Conservation (phyloP, 2,329 filamentous ascomycete species). For the Alternaria ethzedia region DNA sequence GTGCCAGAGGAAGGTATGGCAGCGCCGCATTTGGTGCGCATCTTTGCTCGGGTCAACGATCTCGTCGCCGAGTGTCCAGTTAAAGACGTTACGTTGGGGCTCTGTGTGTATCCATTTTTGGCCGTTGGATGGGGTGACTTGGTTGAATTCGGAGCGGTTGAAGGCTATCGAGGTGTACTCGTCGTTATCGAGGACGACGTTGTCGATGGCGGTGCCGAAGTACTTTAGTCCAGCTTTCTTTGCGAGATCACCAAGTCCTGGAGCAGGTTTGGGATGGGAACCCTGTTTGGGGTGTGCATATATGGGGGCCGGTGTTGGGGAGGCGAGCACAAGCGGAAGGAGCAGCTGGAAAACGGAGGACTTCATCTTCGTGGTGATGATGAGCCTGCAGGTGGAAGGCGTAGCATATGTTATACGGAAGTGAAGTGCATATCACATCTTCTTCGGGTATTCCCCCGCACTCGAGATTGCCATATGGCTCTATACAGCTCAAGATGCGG, state of each 20-base stretch:
- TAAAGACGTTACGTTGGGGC: constrained; percentile 63
- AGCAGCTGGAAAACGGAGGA: constrained; percentile 20
- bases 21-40: constrained; percentile 61
- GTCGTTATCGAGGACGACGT: constrained; percentile 54
- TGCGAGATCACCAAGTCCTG: constrained; percentile 60
- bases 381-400: neutral
- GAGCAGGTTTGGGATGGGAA: constrained; percentile 15
- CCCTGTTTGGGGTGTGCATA: neutral
- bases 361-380: constrained; percentile 32
- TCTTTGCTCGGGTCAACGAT: constrained; percentile 50
- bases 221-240: constrained; percentile 62
- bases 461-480: neutral
- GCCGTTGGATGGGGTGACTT: constrained; percentile 69
- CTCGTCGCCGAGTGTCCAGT: constrained; percentile 63
- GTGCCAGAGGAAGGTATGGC: constrained; percentile 67
- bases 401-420: neutral
- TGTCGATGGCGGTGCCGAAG: constrained; percentile 67
- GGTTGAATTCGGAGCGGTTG: constrained; percentile 65
- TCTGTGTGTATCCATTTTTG: constrained; percentile 71
- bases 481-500: neutral
- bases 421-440: neutral
- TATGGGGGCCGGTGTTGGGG: constrained; percentile 17
- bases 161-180: constrained; percentile 63
- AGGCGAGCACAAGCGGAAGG: constrained; percentile 25
- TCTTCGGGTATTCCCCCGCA: neutral